Percentiles rank a stretch among this genome's conserved stretches.
Conservation (phyloP, 2,329 filamentous ascomycete species). For the Rutstroemia sp. region DNA sequence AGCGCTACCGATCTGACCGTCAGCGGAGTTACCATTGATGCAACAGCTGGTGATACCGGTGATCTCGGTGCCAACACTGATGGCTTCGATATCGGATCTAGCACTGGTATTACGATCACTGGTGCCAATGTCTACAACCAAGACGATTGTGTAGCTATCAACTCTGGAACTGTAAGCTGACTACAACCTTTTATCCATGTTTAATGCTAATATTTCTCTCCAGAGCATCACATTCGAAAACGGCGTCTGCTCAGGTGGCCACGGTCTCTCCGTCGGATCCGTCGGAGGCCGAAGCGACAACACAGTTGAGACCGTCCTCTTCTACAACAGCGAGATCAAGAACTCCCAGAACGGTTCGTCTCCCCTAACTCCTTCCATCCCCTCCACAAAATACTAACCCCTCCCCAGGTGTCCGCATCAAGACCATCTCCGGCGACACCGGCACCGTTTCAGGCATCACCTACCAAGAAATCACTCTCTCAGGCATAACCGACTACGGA, state of each 20-base stretch:
- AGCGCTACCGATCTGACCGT: conserved; percentile 36
- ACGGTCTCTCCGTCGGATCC: conserved; percentile 48
- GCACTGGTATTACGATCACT: conserved; percentile 40
- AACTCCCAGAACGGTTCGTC: conserved; percentile 46
- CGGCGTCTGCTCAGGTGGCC: conserved; percentile 23
- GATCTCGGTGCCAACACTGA: conserved; percentile 43
- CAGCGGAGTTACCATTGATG: conserved; percentile 46
- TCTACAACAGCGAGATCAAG: conserved; percentile 38
- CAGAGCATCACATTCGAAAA: conserved; percentile 29
- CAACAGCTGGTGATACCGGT: conserved; percentile 41
- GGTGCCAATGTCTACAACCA: conserved; percentile 46
- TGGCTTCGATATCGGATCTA: conserved; percentile 41
- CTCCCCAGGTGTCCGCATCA: conserved; percentile 46
- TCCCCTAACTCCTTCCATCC: conserved; percentile 29
- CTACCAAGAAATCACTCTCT: conserved; percentile 43
- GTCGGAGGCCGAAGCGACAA: conserved; percentile 50
- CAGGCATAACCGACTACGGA: conserved; percentile 41
- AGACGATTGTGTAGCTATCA: conserved; percentile 51
- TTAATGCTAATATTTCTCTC: conserved; percentile 16
- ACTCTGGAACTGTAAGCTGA: conserved; percentile 39
- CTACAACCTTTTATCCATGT: conserved; percentile 31
- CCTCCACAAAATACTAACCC: conserved; percentile 25
- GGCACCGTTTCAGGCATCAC: conserved; percentile 45
- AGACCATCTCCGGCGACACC: conserved; percentile 44
- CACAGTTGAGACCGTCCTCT: conserved; percentile 43